Evolutionary conservation across 2,329 filamentous ascomycete species (phyloP).

Genomic region (Dothiorella sarmentorum): DNA sequence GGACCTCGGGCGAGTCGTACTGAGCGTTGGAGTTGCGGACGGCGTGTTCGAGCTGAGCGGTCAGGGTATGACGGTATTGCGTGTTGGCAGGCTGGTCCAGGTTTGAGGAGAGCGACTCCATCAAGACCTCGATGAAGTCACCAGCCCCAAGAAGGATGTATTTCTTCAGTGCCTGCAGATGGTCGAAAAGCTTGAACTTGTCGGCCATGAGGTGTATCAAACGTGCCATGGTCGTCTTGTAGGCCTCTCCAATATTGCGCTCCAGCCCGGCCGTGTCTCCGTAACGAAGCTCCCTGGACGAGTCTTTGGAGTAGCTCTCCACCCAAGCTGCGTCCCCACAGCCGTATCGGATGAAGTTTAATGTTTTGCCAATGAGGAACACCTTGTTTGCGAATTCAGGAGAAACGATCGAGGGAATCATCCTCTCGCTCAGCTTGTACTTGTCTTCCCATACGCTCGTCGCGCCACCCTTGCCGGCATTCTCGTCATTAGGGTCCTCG

Average conservation of each 20-base stretch:
- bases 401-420: conserved; percentile 92
- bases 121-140: conserved; percentile 93
- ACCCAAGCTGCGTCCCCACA: conserved; percentile 95
- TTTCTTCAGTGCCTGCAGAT: conserved; percentile 86
- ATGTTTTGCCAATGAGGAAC: conserved; percentile 93
- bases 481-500: conserved; percentile 44
- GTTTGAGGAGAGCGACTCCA: conserved; percentile 92
- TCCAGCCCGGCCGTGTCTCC: conserved; percentile 90
- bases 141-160: conserved; percentile 93
- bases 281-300: conserved; percentile 87
- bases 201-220: conserved; percentile 89
- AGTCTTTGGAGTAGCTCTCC: conserved; percentile 87
- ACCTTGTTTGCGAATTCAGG: conserved; percentile 93
- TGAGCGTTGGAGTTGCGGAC: conserved; percentile 97
- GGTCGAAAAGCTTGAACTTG: conserved; percentile 93
- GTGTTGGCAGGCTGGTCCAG: conserved; percentile 93
- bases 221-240: conserved; percentile 96
- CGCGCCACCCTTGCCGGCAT: conserved; percentile 54
- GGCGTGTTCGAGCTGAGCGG: conserved; percentile 95
- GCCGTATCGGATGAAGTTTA: conserved; percentile 96
- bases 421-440: conserved; percentile 77
- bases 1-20: conserved; percentile 86
- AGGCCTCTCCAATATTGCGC: conserved; percentile 91
- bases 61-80: conserved; percentile 93
- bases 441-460: conserved; percentile 98